phyloP scores from a whole-genome alignment of 495 filamentous ascomycete genomes.

The Haplographium delicatum region DNA sequence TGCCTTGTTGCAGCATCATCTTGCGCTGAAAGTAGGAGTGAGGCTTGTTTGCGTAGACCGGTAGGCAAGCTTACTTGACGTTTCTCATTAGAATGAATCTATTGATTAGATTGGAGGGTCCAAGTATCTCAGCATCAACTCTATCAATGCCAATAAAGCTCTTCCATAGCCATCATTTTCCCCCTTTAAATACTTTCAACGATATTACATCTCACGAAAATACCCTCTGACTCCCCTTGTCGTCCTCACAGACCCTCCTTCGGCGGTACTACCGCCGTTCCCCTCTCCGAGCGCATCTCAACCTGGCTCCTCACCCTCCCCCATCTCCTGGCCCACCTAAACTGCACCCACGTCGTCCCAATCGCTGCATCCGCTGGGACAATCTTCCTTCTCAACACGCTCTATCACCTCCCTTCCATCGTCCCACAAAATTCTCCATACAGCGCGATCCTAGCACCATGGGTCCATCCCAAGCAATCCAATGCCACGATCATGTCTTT shows the following conservation, averaged over 20 bases:
- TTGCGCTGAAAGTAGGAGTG: constrained; percentile 18
- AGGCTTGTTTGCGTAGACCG: constrained; percentile 19
- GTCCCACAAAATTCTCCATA: constrained; percentile 32
- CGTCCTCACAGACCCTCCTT: constrained; percentile 31
- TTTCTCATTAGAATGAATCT: no score
- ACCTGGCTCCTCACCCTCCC: constrained; percentile 40
- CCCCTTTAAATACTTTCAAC: not conserved
- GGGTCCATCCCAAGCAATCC: constrained; percentile 40
- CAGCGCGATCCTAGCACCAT: constrained; percentile 39
- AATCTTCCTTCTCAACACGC: constrained; percentile 41
- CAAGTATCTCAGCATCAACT: no score
- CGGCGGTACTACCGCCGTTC: constrained; percentile 39
- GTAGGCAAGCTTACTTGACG: constrained; percentile 8
- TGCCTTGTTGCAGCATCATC: not conserved
- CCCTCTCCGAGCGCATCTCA: constrained; percentile 31
- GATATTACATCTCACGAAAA: no score
- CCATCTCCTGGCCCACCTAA: constrained; percentile 35
- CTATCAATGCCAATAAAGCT: no score
- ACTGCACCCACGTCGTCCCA: constrained; percentile 36
- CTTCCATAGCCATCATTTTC: not conserved
- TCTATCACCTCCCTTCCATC: constrained; percentile 32
- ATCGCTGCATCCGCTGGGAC: constrained; percentile 42
- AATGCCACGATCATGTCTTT: constrained; percentile 30
- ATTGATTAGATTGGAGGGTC: no score
- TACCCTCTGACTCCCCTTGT: no score